These are phyloP conservation scores for Chaetomium fimeti DNA, from an alignment of 495 filamentous ascomycete genomes.

Conservation along the genomic window DNA sequence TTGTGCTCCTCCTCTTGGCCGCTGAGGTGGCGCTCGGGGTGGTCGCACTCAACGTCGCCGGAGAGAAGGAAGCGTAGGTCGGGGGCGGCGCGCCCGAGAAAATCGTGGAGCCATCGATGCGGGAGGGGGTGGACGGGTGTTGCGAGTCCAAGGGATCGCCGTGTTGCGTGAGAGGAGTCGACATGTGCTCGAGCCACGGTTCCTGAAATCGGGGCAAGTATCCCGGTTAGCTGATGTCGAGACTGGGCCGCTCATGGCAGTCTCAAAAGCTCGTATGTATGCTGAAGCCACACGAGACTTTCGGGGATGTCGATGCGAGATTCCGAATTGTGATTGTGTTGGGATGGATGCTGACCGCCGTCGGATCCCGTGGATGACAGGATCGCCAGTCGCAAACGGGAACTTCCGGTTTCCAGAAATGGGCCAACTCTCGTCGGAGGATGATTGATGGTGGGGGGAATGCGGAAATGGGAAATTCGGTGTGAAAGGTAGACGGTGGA, in stretches of 20 bases:
- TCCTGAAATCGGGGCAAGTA: constrained; percentile 37
- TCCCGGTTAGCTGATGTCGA: constrained; percentile 24
- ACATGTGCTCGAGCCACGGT: constrained; percentile 53
- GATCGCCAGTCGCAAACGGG: background rate
- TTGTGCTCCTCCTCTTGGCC: constrained; percentile 76
- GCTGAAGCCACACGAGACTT: background rate
- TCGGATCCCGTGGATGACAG: background rate
- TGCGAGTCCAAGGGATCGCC: constrained; percentile 37
- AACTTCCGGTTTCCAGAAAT: background rate
- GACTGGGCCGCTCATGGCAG: constrained; percentile 12
- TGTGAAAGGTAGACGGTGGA: background rate
- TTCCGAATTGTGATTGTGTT: background rate
- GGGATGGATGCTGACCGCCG: constrained; percentile 4
- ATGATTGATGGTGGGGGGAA: background rate
- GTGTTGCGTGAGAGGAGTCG: constrained; percentile 41
- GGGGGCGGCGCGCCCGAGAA: constrained; percentile 31
- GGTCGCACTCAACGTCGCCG: constrained; percentile 65
- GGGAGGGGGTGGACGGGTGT: constrained; percentile 30
- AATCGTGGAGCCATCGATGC: constrained; percentile 31
- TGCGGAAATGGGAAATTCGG: background rate
- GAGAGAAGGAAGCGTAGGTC: constrained; percentile 64
- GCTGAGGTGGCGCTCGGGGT: constrained; percentile 55
- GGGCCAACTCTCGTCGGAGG: background rate
- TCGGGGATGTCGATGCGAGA: no score
- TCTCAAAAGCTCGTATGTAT: background rate